Base-by-base conservation (phyloP, 2,329 filamentous ascomycete genomes). In the Chrysoporthe puriensis region DNA sequence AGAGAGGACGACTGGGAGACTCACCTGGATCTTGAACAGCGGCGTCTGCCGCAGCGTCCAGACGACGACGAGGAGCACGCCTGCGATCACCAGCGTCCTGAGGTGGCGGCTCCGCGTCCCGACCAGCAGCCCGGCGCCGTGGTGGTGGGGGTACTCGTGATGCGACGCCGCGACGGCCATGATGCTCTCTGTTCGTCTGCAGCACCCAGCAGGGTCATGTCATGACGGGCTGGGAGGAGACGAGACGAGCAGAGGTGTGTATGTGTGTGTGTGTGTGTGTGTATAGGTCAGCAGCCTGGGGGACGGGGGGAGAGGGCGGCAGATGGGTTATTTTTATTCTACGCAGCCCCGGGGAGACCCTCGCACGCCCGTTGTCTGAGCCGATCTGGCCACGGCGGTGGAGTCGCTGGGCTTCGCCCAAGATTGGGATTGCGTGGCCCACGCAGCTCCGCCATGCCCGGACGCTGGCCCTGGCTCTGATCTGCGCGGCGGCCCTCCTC, bases 31-130 rank as follows among this genome's bases (percentile, higher is more conserved):
- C 21, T 32, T 68, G 42, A 68, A 66, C 40, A 70, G 46, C 26
- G 58, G 58, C 42, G 61, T 63, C 8, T 57, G 62, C 16, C 59
- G 62, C 32, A 70, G 21, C n/a, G 62, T 64, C 68, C 68, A 70
- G 21, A 70, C 43, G 40, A 70, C 36, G 6, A 70, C n/a, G 44
- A 70, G 40, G 43, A 64, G 7, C 13, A 58, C 62, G 21, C 68
- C 68, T 21, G 68, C 68, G 16, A 68, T 42, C 18, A 61, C 62
- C 16, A 70, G 62, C 11, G 61, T 58, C 59, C 68, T 61, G 43
- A 68, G 43, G n/a, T 64, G 58, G 26, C 68, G 68, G 40, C 40
- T 64, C 40, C 68, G 57, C 18, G 62, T 44, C n/a, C 61, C 64
- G 40, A 48, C 36, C 52, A 69, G 40, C 52, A 66, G 63, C 7